Evolutionary conservation across 192 early-diverging fungal species (phyloP).

Genomic region (Umbelopsis sp.): DNA sequence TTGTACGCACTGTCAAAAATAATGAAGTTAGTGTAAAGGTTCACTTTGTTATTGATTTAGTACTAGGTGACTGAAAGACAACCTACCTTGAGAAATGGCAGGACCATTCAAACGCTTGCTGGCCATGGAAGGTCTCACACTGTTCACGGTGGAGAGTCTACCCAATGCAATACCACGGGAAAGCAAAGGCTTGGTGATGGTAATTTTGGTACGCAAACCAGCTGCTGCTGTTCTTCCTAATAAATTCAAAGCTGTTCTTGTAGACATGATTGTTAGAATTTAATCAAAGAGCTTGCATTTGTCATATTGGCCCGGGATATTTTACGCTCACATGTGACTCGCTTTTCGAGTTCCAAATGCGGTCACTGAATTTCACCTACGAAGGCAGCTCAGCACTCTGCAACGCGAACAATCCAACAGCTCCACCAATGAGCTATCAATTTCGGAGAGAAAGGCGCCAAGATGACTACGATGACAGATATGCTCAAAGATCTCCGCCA

Average conservation of each 20-base stretch:
- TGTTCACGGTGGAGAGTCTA: background rate
- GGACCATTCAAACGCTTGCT: background rate
- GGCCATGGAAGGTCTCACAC: slow-evolving; percentile 1
- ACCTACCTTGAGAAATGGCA: slow-evolving; percentile 6
- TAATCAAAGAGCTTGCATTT: background rate
- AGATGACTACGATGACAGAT: slow-evolving; percentile 14
- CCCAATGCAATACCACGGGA: slow-evolving; percentile 14
- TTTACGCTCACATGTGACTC: background rate
- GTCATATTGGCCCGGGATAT: background rate
- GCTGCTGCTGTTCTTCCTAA: slow-evolving; percentile 5
- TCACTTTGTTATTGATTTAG: too few species aligned
- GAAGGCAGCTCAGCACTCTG: background rate
- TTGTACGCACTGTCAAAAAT: slow-evolving; percentile 55
- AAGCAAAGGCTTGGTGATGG: background rate
- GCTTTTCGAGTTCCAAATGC: background rate
- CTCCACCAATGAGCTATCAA: slow-evolving; percentile 11
- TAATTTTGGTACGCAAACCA: background rate
- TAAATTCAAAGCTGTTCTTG: slow-evolving; percentile 16
- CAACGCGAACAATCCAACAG: slow-evolving; percentile 3
- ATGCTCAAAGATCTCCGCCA: background rate
- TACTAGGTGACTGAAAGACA: background rate
- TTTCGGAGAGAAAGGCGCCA: slow-evolving; percentile 13
- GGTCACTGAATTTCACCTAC: background rate
- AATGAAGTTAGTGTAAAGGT: background rate
- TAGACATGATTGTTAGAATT: background rate